Conservation (phyloP, 163 green algal species). For the Scenedesmus sp. region DNA sequence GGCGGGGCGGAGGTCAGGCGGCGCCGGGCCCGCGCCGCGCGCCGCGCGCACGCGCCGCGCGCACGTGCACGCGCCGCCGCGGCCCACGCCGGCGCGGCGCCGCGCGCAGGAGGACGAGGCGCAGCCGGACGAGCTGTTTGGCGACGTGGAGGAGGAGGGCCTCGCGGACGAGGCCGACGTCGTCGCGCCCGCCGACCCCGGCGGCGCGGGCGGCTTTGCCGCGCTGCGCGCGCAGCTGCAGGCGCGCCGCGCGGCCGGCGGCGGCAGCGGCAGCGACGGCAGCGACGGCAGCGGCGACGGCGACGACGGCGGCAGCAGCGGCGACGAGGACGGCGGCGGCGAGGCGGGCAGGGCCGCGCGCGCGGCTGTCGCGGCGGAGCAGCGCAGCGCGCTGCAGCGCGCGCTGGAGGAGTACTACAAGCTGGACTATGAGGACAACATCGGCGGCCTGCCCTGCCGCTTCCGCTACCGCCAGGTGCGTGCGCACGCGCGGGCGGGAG, state of each 20-base stretch:
- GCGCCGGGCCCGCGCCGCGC: no score
- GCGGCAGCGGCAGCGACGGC: neutral
- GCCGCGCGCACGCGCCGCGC: no score
- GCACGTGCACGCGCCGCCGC: no score
- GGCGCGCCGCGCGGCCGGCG: constrained; percentile 19
- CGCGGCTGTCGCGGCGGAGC: constrained; percentile 3
- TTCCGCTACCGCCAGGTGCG: constrained; percentile 77
- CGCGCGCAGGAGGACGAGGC: constrained; percentile 47
- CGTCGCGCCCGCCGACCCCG: no score
- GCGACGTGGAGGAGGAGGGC: constrained; percentile 54
- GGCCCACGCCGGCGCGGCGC: no score
- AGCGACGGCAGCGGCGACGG: neutral
- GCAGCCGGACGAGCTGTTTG: constrained; percentile 50
- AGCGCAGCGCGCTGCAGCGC: constrained; percentile 65
- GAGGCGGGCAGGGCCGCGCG: constrained; percentile 2
- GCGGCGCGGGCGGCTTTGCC: constrained; percentile 25
- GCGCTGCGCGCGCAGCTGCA: constrained; percentile 34
- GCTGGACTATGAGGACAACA: constrained; percentile 93
- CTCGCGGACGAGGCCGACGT: constrained; percentile 41
- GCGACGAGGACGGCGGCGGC: neutral
- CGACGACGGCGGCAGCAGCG: neutral
- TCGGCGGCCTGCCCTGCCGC: constrained; percentile 81
- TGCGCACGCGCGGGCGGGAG: neutral
- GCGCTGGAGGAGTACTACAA: constrained; percentile 95
- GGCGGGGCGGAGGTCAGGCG: no score